Evolutionary conservation across 106 monocot species (phyloP).

Genomic region (Vanilla planifolia): DNA sequence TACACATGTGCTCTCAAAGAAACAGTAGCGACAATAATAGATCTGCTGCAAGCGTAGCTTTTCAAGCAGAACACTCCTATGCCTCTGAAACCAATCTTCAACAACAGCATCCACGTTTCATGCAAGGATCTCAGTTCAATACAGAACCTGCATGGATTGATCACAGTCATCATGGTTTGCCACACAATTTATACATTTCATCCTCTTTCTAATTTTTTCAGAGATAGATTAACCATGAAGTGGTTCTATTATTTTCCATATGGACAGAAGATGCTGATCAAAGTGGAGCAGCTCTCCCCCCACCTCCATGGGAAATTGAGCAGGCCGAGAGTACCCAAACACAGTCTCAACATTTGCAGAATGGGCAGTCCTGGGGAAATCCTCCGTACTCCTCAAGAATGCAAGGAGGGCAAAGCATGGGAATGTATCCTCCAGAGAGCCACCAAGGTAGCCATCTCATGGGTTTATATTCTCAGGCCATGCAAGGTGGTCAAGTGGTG

Average conservation of each 20-base stretch:
- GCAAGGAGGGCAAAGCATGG: constrained; percentile 8
- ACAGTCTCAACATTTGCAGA: constrained; percentile 10
- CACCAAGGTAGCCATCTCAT: constrained; percentile 6
- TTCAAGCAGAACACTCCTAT: constrained; percentile 22
- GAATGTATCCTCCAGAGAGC: constrained; percentile 12
- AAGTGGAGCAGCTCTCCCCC: constrained; percentile 43
- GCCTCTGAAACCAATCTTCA: constrained; percentile 14
- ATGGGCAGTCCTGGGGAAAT: constrained; percentile 4
- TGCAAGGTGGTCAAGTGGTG: constrained; percentile 20
- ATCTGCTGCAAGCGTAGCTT: constrained; percentile 11
- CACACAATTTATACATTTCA: constrained; percentile 4
- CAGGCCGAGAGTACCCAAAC: constrained; percentile 14
- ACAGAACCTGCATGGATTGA: constrained; percentile 37
- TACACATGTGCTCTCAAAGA: constrained; percentile 47
- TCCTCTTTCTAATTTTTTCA: no score
- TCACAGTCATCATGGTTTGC: background rate
- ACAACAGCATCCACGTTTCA: constrained; percentile 23
- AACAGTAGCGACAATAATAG: constrained; percentile 19
- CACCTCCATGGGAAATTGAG: constrained; percentile 71
- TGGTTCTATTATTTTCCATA: background rate
- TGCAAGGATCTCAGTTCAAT: constrained; percentile 16
- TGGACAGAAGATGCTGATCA: constrained; percentile 39
- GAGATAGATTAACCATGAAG: background rate
- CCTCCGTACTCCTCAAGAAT: constrained; percentile 5
- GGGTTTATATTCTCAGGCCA: constrained; percentile 11